These are phyloP conservation scores for Usnea hakonensis DNA, from an alignment of 495 filamentous ascomycete genomes.

Conservation along the genomic window DNA sequence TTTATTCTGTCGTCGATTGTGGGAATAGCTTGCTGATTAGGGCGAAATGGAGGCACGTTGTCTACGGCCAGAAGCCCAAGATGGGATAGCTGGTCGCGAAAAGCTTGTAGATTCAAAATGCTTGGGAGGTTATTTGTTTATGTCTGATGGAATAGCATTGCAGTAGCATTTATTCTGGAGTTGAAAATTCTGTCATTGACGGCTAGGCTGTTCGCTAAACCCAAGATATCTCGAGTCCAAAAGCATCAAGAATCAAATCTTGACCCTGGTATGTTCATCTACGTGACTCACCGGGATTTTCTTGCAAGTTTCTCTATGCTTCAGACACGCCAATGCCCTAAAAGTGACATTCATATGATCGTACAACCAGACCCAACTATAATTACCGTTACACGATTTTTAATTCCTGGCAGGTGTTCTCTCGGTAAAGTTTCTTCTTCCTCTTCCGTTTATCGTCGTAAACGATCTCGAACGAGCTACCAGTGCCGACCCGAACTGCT, in stretches of 20 bases:
- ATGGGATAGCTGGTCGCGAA: neutral
- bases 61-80: slow-evolving; percentile 14
- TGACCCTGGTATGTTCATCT: neutral
- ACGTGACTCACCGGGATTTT: neutral
- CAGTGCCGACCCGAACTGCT: neutral
- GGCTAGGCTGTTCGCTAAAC: neutral
- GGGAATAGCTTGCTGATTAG: neutral
- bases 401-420: neutral
- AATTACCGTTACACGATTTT: neutral
- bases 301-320: neutral
- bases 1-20: neutral
- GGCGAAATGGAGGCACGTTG: slow-evolving; percentile 3
- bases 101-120: neutral
- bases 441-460: neutral
- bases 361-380: neutral
- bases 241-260: neutral
- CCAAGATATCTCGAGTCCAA: neutral
- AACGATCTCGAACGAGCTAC: neutral
- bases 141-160: neutral
- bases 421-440: neutral
- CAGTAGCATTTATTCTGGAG: neutral
- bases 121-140: neutral
- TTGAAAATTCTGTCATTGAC: neutral
- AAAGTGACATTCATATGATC: too few species aligned
- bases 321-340: too few species aligned